Conservation (phyloP, 805 yeast species). For the Candida nonsorbophila region DNA sequence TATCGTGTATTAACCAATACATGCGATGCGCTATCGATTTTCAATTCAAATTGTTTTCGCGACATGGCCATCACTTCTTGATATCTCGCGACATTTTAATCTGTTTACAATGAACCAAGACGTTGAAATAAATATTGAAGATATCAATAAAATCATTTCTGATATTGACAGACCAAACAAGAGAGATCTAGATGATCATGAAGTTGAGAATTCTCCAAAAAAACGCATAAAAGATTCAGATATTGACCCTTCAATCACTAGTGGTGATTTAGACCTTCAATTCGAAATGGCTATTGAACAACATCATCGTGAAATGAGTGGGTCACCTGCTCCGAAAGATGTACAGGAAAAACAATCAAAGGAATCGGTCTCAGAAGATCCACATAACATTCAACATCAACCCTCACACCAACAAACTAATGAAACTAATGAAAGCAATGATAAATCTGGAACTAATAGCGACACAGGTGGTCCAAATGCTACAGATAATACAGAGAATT, state of each 20-base stretch:
- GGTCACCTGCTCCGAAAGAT: constrained; percentile 4
- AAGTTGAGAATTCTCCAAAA: too few relatives aligned
- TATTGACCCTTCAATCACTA: constrained; percentile 1
- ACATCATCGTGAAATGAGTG: constrained; percentile 9
- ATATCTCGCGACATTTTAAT: too few relatives aligned
- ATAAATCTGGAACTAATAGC: constrained; percentile 18
- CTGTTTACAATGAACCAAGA: too few relatives aligned
- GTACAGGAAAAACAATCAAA: constrained; percentile 1
- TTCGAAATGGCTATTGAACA: constrained; percentile 15
- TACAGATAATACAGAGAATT: constrained; percentile 15
- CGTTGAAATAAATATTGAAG: too few relatives aligned
- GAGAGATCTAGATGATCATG: too few relatives aligned
- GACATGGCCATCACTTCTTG: too few relatives aligned
- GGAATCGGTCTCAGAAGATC: neutral
- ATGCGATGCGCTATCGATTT: too few relatives aligned
- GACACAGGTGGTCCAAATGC: constrained; percentile 24
- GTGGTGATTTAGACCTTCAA: constrained; percentile 10
- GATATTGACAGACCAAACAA: too few relatives aligned
- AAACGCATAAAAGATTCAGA: constrained; percentile 1
- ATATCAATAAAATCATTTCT: too few relatives aligned
- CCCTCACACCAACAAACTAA: neutral
- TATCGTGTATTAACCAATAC: too few relatives aligned
- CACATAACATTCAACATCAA: neutral
- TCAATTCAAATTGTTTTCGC: too few relatives aligned
- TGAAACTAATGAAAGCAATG: neutral